Conservation (phyloP, 2,329 filamentous ascomycete species). For the Calonectria ilicicola region DNA sequence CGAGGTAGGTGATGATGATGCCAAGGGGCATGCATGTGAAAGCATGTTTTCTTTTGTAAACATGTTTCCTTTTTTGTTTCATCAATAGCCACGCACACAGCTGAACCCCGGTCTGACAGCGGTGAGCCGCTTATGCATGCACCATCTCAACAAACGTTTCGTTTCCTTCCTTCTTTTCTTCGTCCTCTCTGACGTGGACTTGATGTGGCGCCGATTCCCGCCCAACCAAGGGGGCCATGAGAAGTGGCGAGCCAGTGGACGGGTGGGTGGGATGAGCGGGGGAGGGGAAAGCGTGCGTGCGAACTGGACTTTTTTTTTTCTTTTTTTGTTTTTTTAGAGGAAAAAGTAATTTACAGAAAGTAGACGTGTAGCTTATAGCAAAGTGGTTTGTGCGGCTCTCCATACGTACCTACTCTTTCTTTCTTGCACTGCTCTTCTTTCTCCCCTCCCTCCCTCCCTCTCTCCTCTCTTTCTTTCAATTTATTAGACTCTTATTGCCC, state of each 20-base stretch:
- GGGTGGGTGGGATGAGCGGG: conserved; percentile 1
- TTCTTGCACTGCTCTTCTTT: background rate
- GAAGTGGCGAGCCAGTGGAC: background rate
- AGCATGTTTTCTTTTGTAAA: background rate
- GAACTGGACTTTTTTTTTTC: background rate
- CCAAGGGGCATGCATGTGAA: background rate
- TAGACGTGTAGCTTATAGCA: background rate
- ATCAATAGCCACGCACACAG: background rate
- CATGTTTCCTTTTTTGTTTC: conserved; percentile 7
- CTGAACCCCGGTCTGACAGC: background rate
- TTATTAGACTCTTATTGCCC: background rate
- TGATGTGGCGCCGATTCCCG: conserved; percentile 33
- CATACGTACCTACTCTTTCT: too few relatives aligned
- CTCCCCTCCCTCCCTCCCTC: too few relatives aligned
- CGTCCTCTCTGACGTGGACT: conserved; percentile 18
- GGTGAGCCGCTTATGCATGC: conserved; percentile 15
- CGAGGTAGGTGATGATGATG: too few relatives aligned
- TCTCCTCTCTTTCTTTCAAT: background rate
- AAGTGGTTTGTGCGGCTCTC: too few relatives aligned
- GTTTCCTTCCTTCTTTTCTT: background rate
- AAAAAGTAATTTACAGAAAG: background rate
- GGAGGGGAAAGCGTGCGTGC: background rate
- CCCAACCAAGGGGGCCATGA: conserved; percentile 25
- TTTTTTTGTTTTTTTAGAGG: background rate
- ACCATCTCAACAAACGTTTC: conserved; percentile 7